Percentiles rank a stretch among this genome's conserved stretches.
These are phyloP conservation scores for Calonectria pteridis DNA, from an alignment of 2,329 filamentous ascomycete species.

Conservation along the genomic window DNA sequence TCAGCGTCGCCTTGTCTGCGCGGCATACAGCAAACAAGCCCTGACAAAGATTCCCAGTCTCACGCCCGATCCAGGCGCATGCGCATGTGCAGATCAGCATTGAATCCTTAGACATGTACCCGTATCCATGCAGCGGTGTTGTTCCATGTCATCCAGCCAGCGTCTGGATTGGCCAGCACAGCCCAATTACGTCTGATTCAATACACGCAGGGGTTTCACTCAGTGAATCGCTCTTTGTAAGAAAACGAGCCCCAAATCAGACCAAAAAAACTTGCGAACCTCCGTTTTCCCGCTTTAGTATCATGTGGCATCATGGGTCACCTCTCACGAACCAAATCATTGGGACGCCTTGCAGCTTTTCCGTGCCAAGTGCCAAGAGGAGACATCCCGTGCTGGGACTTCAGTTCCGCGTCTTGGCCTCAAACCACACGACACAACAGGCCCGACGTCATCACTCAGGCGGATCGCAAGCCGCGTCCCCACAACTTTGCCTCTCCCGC, in stretches of 20 bases:
- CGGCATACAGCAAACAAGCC: not conserved
- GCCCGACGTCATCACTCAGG: not conserved
- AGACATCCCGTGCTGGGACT: not conserved
- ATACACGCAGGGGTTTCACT: not conserved
- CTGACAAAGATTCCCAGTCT: not conserved
- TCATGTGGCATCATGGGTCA: not conserved
- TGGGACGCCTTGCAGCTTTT: not conserved
- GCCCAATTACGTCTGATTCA: not conserved
- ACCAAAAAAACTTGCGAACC: not conserved
- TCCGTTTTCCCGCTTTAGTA: not conserved
- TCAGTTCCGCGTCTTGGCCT: not conserved
- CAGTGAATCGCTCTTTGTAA: not conserved
- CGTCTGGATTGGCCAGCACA: not conserved
- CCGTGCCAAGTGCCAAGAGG: not conserved
- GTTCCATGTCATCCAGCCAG: not conserved
- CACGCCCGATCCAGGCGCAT: not conserved
- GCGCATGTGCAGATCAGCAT: slow-evolving; percentile 4
- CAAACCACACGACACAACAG: not conserved
- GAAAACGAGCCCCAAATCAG: not conserved
- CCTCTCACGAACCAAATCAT: not conserved
- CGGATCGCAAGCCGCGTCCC: slow-evolving; percentile 1
- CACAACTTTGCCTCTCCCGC: not conserved
- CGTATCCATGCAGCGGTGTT: not conserved
- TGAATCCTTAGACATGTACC: slow-evolving; percentile 4
- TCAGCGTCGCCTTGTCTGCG: not conserved